Percentiles rank a stretch among this genome's conserved stretches.
phyloP scores from a whole-genome alignment of 305 asterid species.

The Fraxinus angustifolia region DNA sequence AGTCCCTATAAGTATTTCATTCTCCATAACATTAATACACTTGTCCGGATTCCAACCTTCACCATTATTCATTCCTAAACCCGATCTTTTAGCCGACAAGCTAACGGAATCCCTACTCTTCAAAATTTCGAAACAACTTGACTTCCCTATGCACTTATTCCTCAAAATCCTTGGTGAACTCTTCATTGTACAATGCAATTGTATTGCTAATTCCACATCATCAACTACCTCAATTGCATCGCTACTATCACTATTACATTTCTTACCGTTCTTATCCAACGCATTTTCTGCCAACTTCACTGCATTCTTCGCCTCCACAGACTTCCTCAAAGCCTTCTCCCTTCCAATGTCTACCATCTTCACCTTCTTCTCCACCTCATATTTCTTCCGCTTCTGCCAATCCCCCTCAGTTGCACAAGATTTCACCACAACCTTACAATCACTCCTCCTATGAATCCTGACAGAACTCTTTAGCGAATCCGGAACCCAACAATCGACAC shows the following conservation, averaged over 20 bases:
- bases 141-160: slow-evolving; percentile 27
- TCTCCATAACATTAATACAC: slow-evolving; percentile 22
- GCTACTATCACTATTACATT: slow-evolving; percentile 24
- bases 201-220: slow-evolving; percentile 55
- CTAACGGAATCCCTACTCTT: slow-evolving; percentile 29
- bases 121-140: slow-evolving; percentile 28
- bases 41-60: slow-evolving; percentile 30
- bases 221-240: slow-evolving; percentile 32
- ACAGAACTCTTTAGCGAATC: slow-evolving; percentile 50
- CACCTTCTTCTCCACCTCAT: slow-evolving; percentile 31
- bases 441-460: slow-evolving; percentile 34
- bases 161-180: slow-evolving; percentile 49
- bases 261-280: slow-evolving; percentile 22
- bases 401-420: slow-evolving; percentile 19
- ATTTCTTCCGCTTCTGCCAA: slow-evolving; percentile 28
- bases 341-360: slow-evolving; percentile 36
- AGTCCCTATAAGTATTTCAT: slow-evolving; percentile 25
- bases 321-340: slow-evolving; percentile 35
- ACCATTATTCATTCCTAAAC: slow-evolving; percentile 21
- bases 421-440: slow-evolving; percentile 26
- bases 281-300: slow-evolving; percentile 27
- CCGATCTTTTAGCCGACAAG: slow-evolving; percentile 30
- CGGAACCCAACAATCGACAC: slow-evolving; percentile 97
- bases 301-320: slow-evolving; percentile 30
- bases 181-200: slow-evolving; percentile 53